Evolutionary conservation across 208 protist genomes (phyloP), one percentile per base, ranked within the genome.

Genomic region (Acanthamoeba healyi): DNA sequence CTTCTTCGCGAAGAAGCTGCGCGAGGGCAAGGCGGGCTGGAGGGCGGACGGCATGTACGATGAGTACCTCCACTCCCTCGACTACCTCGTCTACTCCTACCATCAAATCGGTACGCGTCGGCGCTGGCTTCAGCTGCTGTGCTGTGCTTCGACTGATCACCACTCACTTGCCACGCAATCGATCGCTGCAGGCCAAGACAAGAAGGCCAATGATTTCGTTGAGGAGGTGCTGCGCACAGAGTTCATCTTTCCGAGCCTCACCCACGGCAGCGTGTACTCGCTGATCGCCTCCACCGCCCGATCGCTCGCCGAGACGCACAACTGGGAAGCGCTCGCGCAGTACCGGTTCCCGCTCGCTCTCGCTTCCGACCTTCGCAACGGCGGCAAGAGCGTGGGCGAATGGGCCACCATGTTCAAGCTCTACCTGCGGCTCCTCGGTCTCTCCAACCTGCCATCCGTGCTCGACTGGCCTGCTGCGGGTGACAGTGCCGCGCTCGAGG

Each of bases 51-150:
- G 17, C 38, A 86, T 86, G 77, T 86, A 86, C 34, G 77, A 86
- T 40, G 77, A 86, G 77, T 86, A 86, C 77, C 40, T 86, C 26
- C 77, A 86, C 44, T 86, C 77, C 10, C 46, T 49, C 24, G 77
- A 86, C 77, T 86, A 86, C 36, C 26, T 58, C 24, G 46, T 86
- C 46, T 86, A 86, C 44, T 24, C 77, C 42, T 58, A 86, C 77
- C 46, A 61, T 5, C 77, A 86, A 54, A 74, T 74, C 36, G 65
- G 61, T 70, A 70, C 61, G 2, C 9, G 5, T 4, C 61, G 15
- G 61, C n/a, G 14, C 10, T 67, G 4, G 19, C 61, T 1, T 14
- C 61, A 1, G 29, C 29, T 3, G 14, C 61, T 32, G 61, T 70
- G 24, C 29, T 14, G 26, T 70, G 61, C 0, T 51, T 10, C 46